Base-by-base conservation (phyloP, 2,329 filamentous ascomycete genomes). In the Lomentospora prolificans region DNA sequence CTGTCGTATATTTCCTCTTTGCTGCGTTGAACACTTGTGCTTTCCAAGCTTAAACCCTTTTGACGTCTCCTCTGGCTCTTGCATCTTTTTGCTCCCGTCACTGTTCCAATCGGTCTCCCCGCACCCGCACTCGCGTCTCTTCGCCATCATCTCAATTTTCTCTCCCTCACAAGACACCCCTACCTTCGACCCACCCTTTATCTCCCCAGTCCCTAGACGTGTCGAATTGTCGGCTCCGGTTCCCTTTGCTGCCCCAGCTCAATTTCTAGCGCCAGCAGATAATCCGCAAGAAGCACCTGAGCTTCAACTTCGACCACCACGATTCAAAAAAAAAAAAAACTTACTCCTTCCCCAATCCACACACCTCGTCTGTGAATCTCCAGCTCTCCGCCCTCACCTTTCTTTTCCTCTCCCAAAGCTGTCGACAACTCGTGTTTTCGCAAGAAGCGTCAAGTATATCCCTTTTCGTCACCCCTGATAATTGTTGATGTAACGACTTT, bases 381-480 rank as follows among this genome's bases (percentile, higher is more conserved):
- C 30, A 27, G 53, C 56, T 51, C 50, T n/a, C n/a, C n/a, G n/a
- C n/a, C n/a, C n/a, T n/a, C n/a, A n/a, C n/a, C n/a, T 57, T 50
- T 58, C 19, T 55, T 55, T 36, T 50, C 19, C 41, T 44, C 58
- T 48, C 58, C 55, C 60, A 58, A 50, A 56, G 51, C 55, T 50
- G 19, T 5, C 44, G 44, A 27, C 25, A 22, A 24, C 51, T 25
- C 27, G 12, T 44, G 22, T 25, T 44, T 46, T 46, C 51, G n/a
- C 17, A 28, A 27, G 12, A 51, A 12, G 9, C 48, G 17, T 28
- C 48, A 27, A 27, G 12, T 12, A 30, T 28, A 19, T 51, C 27
- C 48, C 28, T 30, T 50, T 51, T 19, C 48, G 24, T 51, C 48
- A 25, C 10, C 24, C 48, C 22, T 30, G 48, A 28, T 51, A 27